phyloP scores from a whole-genome alignment of 1,139 yeast species.

The Geotrichum aggregatum region DNA sequence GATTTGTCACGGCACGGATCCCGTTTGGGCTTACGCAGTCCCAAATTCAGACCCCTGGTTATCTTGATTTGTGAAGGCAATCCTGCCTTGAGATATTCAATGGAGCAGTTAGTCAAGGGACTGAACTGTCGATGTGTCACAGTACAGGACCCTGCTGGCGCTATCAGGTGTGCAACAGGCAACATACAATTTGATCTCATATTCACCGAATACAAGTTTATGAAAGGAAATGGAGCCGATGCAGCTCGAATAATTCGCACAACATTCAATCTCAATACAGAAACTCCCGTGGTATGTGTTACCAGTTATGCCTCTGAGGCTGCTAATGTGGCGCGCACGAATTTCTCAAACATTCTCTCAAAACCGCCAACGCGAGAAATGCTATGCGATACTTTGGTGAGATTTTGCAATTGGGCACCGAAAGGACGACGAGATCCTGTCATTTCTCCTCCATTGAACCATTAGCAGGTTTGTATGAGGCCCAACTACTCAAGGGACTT shows the following conservation, averaged over 20 bases:
- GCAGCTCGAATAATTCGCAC: slow-evolving; percentile 71
- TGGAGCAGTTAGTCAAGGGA: slow-evolving; percentile 59
- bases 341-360: slow-evolving; percentile 68
- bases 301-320: slow-evolving; percentile 75
- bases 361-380: slow-evolving; percentile 60
- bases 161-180: slow-evolving; percentile 76
- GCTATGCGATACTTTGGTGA: slow-evolving; percentile 36
- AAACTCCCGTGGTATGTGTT: slow-evolving; percentile 72
- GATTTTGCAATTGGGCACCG: slow-evolving; percentile 35
- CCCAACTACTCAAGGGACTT: neutral
- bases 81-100: slow-evolving; percentile 70
- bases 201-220: slow-evolving; percentile 66
- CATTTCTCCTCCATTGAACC: neutral
- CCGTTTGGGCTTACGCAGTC: slow-evolving; percentile 26
- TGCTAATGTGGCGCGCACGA: slow-evolving; percentile 35
- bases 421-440: neutral
- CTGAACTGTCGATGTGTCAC: slow-evolving; percentile 82
- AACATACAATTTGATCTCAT: slow-evolving; percentile 80
- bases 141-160: slow-evolving; percentile 75
- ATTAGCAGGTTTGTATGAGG: neutral
- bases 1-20: slow-evolving; percentile 43
- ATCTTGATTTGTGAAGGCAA: slow-evolving; percentile 82
- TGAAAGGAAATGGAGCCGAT: slow-evolving; percentile 62
- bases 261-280: slow-evolving; percentile 69
- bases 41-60: slow-evolving; percentile 44